Evolutionary conservation across 192 early-diverging fungal species (phyloP), one percentile per base, ranked within the genome.

Genomic region (Cetraspora pellucida): DNA sequence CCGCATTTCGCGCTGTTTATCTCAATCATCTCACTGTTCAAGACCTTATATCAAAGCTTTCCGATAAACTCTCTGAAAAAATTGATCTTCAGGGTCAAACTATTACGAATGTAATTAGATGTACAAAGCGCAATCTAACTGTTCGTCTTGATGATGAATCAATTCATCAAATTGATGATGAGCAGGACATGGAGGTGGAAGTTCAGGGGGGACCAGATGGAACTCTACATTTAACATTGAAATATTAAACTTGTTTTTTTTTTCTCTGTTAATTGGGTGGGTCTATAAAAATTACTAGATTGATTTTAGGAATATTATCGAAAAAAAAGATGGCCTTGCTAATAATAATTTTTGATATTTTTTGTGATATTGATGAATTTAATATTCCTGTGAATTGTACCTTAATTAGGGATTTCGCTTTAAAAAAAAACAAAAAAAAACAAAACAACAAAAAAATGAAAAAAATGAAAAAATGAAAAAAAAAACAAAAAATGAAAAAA

Each of bases 111-210:
- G 78, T 87, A 49, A 73, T 85, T 45, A 77, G 88, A 23, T 82
- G 83, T 60, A 86, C 86, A 46, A 86, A 84, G 73, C 85, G 86
- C 54, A 83, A 85, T 0, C 44, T 89, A 54, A 78, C 85, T 13
- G 85, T 90, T 9, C 78, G 78, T 21, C 81, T 90, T 10, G 89
- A 91, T 68, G 90, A 92, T 78, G 78, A 77, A 28, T 84, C 90
- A 25, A 79, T 92, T 17, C 64, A 80, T 16, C 85, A 89, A 72
- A 88, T 93, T 75, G 76, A 82, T 7, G 91, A 92, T 61, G 89
- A 91, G 80, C 83, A 88, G 47, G 85, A 85, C 63, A 92, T 92
- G 85, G 86, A 87, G 7, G 84, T 93, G 23, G 80, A 84, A 14
- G 80, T 74, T 61, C 77, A 81, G 7, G 74, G 81, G 3, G 75